These are phyloP conservation scores for Senna siamea DNA, from an alignment of 306 rosid species.

Conservation along the genomic window DNA sequence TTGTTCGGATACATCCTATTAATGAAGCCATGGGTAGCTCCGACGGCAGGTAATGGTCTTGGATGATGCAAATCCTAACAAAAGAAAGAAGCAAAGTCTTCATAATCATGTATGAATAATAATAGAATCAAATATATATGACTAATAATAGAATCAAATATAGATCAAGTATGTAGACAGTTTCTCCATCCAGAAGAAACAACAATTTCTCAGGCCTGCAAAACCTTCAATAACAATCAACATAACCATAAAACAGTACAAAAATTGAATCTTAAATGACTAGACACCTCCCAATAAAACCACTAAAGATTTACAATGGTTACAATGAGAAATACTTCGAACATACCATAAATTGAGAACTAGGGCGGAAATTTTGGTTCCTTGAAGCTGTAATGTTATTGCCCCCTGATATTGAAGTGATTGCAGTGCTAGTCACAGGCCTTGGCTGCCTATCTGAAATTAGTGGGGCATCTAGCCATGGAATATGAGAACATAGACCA, in stretches of 20 bases:
- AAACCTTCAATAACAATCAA: background rate
- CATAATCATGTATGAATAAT: background rate
- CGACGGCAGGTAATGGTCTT: slow-evolving; percentile 79
- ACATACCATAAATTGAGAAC: slow-evolving; percentile 59
- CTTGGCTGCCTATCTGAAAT: slow-evolving; percentile 65
- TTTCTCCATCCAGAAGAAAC: too few species aligned
- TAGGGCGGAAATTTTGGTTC: slow-evolving; percentile 58
- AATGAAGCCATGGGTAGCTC: slow-evolving; percentile 61
- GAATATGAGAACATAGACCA: slow-evolving; percentile 39
- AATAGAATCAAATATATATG: background rate
- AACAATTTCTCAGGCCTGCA: background rate
- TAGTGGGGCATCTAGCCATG: slow-evolving; percentile 49
- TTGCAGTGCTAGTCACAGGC: slow-evolving; percentile 46
- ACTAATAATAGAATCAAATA: too few species aligned
- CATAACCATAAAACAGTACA: background rate
- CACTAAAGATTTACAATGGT: background rate
- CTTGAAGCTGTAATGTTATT: slow-evolving; percentile 43
- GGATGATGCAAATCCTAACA: slow-evolving; percentile 80
- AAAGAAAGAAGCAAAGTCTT: background rate
- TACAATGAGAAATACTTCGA: background rate
- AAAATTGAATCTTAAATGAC: too few species aligned
- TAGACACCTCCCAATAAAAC: background rate
- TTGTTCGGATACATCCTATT: slow-evolving; percentile 78
- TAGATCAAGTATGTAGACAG: background rate
- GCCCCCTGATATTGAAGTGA: slow-evolving; percentile 47